A percentile compares a stretch with the other conserved stretches of the same genome.
Conservation (phyloP, 805 yeast genomes). For the Yamadazyma insecticola region DNA sequence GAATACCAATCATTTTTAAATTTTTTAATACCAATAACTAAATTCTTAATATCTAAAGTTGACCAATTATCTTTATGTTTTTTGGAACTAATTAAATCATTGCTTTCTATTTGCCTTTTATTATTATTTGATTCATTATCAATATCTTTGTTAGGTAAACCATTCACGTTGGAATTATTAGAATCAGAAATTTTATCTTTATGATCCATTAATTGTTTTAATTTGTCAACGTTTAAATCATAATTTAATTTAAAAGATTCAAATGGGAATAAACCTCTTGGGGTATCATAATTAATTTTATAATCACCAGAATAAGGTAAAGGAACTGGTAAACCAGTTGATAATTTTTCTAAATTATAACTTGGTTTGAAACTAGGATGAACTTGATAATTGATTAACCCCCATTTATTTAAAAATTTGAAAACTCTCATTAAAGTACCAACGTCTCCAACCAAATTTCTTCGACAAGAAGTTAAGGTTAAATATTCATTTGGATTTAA, state of each 20-base stretch:
- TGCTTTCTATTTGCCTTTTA: background rate
- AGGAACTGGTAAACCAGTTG: slow-evolving; percentile 38
- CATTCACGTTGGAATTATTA: slow-evolving; percentile 5
- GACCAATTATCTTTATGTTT: slow-evolving; percentile 55
- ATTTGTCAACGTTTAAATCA: slow-evolving; percentile 39
- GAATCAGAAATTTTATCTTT: background rate
- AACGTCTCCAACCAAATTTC: slow-evolving; percentile 88
- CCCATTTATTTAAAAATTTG: slow-evolving; percentile 85
- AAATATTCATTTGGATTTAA: slow-evolving; percentile 86
- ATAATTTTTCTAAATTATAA: slow-evolving; percentile 47
- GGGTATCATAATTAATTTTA: slow-evolving; percentile 77
- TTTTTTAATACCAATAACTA: slow-evolving; percentile 60
- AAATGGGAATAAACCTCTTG: slow-evolving; percentile 89
- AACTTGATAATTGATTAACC: slow-evolving; percentile 87
- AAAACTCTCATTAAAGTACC: slow-evolving; percentile 84
- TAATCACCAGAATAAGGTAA: slow-evolving; percentile 77
- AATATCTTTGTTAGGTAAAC: background rate
- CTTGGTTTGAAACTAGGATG: slow-evolving; percentile 71
- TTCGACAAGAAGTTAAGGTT: slow-evolving; percentile 85
- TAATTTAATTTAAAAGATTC: slow-evolving; percentile 71
- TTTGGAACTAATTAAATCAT: slow-evolving; percentile 10
- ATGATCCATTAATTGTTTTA: slow-evolving; percentile 23
- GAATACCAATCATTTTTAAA: slow-evolving; percentile 75
- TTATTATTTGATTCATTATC: background rate
- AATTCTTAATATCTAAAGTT: slow-evolving; percentile 51